phyloP scores from a whole-genome alignment of 352 stramenopile species.

The Phytophthora vignae region DNA sequence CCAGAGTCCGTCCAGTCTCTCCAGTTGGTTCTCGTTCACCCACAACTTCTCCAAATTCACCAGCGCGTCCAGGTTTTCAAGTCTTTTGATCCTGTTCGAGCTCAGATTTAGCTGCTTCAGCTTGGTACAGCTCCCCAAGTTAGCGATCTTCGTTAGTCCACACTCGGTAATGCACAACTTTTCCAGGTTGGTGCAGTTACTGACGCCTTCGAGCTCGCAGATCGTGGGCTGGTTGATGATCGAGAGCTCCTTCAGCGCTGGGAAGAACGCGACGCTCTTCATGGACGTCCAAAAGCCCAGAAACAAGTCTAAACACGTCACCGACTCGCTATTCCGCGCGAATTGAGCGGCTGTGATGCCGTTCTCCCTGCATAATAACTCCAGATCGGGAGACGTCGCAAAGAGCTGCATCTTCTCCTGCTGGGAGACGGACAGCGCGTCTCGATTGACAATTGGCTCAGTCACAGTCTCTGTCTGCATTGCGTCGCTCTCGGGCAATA shows the following conservation, averaged over 20 bases:
- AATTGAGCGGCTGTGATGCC: slow-evolving; percentile 68
- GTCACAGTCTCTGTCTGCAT: background rate
- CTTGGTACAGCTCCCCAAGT: slow-evolving; percentile 51
- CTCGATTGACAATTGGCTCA: slow-evolving; percentile 1
- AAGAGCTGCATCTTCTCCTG: slow-evolving; percentile 50
- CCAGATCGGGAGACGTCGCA: slow-evolving; percentile 55
- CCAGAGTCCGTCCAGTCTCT: slow-evolving; percentile 63
- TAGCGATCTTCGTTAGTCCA: slow-evolving; percentile 55
- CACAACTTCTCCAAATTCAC: slow-evolving; percentile 76
- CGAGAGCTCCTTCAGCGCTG: slow-evolving; percentile 65
- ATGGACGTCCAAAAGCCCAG: slow-evolving; percentile 82
- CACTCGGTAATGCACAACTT: slow-evolving; percentile 77
- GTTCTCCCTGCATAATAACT: slow-evolving; percentile 74
- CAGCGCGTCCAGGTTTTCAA: slow-evolving; percentile 68
- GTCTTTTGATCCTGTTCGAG: slow-evolving; percentile 61
- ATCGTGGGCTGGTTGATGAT: slow-evolving; percentile 84
- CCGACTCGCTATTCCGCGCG: slow-evolving; percentile 41
- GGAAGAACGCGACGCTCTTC: slow-evolving; percentile 72
- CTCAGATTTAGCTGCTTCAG: slow-evolving; percentile 80
- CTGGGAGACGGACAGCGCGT: slow-evolving; percentile 35
- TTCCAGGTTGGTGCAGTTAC: slow-evolving; percentile 62
- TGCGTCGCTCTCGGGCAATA: slow-evolving; percentile 17
- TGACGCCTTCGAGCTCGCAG: slow-evolving; percentile 58
- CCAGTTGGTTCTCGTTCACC: slow-evolving; percentile 85
- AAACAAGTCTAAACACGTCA: slow-evolving; percentile 76